phyloP scores from a whole-genome alignment of 768 basidiomycete species.

The Boletellus ananiceps region DNA sequence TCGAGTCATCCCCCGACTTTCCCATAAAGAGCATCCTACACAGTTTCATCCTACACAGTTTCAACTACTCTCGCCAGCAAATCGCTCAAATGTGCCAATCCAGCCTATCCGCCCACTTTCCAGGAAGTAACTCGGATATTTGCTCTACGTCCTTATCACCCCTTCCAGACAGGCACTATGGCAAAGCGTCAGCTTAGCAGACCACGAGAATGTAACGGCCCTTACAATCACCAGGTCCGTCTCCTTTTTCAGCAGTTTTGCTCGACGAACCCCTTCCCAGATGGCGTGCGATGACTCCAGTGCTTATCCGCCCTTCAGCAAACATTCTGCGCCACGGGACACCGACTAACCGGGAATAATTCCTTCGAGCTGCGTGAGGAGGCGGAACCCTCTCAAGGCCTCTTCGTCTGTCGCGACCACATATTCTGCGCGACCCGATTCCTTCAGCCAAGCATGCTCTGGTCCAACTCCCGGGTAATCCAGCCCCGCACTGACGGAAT shows the following conservation, averaged over 20 bases:
- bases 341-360: constrained; percentile 81
- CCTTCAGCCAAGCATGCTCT: constrained; percentile 97
- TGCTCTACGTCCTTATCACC: constrained; percentile 99
- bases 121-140: constrained; percentile 87
- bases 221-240: constrained; percentile 87
- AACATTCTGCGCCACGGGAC: neutral
- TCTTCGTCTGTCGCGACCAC: constrained; percentile 91
- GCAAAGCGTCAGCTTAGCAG: constrained; percentile 2
- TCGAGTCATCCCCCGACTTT: constrained; percentile 20
- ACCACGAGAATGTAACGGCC: constrained; percentile 15
- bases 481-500: constrained; percentile 93
- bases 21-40: constrained; percentile 14
- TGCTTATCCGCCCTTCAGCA: constrained; percentile 43
- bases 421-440: constrained; percentile 90
- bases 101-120: constrained; percentile 88
- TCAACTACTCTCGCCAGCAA: neutral
- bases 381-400: constrained; percentile 86
- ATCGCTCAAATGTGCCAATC: constrained; percentile 76
- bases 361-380: constrained; percentile 89
- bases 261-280: constrained; percentile 85
- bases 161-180: constrained; percentile 86
- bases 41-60: neutral
- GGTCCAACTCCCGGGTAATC: constrained; percentile 98
- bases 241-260: constrained; percentile 80
- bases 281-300: constrained; percentile 95